Base-by-base conservation (phyloP, 2,329 filamentous ascomycete genomes). In the Elsinoe fawcettii region DNA sequence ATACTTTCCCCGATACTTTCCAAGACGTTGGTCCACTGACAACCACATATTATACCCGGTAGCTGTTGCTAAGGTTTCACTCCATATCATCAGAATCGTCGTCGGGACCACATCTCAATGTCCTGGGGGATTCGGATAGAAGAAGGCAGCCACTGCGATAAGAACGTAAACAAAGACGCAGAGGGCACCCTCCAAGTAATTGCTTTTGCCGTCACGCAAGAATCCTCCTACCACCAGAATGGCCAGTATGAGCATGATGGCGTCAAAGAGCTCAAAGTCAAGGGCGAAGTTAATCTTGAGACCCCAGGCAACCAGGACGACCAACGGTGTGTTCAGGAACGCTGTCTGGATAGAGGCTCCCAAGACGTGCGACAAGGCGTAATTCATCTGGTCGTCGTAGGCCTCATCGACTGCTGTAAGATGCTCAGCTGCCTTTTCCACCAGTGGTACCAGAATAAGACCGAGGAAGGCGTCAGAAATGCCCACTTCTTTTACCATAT, bases 201-300 rank as follows among this genome's bases (percentile, higher is more conserved):
- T 95, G 60, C 84, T 89, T 77, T 93, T 92, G 63, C 88, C 84
- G 67, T 96, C 91, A 51, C 90, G 79, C 56, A 96, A 73, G 72
- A 96, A 95, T 60, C 90, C 88, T 1, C 90, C 90, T 1, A 95
- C 88, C 0, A 90, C 89, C 41, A 96, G 76, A 64, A 96, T 92
- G 25, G 88, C 83, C 22, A 96, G 78, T 58, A 96, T 83, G 7
- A 96, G 76, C 61, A 95, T 79, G 58, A 87, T 81, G 18, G 95
- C 80, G 73, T 95, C 89, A 75, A 96, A 96, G 12, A 90, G 78
- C 64, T 93, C 87, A 68, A 96, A 96, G 67, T 90, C 85, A 55
- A 96, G 77, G 61, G 87, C 84, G 81, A 96, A 88, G 5, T 76
- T 66, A 9, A 63, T 53, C 64, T 83, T 83, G 34, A 90, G 72